These are phyloP conservation scores for Beauveria sp. DNA, from an alignment of 2,329 filamentous ascomycete species.

Conservation along the genomic window DNA sequence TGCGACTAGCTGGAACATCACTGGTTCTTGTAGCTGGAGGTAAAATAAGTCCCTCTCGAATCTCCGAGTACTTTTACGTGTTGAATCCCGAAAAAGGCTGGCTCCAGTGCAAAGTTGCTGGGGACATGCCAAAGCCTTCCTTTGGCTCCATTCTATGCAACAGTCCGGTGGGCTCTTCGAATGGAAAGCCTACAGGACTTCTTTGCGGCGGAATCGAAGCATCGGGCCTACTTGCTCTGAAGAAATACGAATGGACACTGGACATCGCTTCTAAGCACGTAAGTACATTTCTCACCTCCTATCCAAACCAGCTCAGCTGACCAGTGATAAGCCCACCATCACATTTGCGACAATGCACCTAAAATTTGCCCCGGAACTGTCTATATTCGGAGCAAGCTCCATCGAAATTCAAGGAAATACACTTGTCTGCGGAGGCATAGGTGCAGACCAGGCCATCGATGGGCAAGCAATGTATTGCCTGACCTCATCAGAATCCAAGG, in stretches of 20 bases:
- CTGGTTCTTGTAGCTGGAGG: constrained; percentile 56
- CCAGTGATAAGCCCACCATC: neutral
- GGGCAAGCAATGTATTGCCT: constrained; percentile 12
- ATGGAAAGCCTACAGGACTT: constrained; percentile 45
- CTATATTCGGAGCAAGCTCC: constrained; percentile 26
- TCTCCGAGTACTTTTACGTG: constrained; percentile 46
- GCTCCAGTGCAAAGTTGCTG: constrained; percentile 32
- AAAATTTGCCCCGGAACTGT: constrained; percentile 13
- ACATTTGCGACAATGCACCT: neutral
- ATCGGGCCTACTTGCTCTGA: constrained; percentile 54
- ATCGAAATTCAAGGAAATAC: constrained; percentile 16
- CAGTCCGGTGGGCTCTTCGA: constrained; percentile 16
- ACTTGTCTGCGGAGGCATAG: constrained; percentile 27
- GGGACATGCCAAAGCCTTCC: constrained; percentile 26
- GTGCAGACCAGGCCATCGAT: constrained; percentile 19
- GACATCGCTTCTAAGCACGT: constrained; percentile 31
- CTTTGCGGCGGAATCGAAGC: constrained; percentile 63
- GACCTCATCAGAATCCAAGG: neutral
- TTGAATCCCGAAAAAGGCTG: constrained; percentile 42
- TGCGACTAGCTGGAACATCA: constrained; percentile 40
- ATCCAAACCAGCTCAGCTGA: neutral
- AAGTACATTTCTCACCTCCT: constrained; percentile 14
- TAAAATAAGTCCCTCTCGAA: constrained; percentile 39
- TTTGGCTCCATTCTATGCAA: constrained; percentile 37
- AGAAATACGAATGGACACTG: constrained; percentile 59